A percentile compares a stretch with the other conserved stretches of the same genome.
Evolutionary conservation across 2,329 filamentous ascomycete species (phyloP).

Genomic region (Diplodia mutila): DNA sequence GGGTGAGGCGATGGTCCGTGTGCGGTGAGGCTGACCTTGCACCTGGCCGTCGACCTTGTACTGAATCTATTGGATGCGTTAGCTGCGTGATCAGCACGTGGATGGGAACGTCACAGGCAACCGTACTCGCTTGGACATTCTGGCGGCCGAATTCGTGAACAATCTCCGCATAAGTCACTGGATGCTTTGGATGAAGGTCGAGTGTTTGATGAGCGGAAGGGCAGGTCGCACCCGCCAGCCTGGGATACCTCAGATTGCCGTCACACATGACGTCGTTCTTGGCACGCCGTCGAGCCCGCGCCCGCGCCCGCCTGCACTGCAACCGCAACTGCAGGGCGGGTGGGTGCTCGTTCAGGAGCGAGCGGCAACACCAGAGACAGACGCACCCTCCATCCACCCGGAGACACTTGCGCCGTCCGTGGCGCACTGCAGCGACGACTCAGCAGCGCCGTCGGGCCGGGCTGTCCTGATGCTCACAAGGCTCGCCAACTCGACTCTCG

Average conservation of each 20-base stretch:
- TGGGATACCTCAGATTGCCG: neutral
- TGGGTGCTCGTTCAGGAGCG: neutral
- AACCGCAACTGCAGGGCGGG: neutral
- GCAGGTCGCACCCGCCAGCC: slow-evolving; percentile 1
- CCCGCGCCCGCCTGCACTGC: neutral
- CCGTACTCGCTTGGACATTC: slow-evolving; percentile 24
- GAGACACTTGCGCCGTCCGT: neutral
- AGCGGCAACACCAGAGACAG: neutral
- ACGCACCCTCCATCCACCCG: neutral
- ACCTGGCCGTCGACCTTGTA: slow-evolving; percentile 54
- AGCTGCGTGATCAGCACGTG: neutral
- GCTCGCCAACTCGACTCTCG: neutral
- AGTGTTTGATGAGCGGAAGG: neutral
- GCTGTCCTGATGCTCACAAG: neutral
- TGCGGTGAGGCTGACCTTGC: slow-evolving; percentile 41
- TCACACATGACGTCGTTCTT: slow-evolving; percentile 18
- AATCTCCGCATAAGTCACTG: slow-evolving; percentile 1
- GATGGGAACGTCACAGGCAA: neutral
- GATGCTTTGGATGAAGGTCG: neutral
- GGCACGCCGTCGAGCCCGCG: neutral
- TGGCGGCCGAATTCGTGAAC: slow-evolving; percentile 11
- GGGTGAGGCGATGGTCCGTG: neutral
- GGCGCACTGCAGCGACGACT: too few species aligned
- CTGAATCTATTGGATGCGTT: slow-evolving; percentile 43
- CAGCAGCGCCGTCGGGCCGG: neutral